phyloP scores from a whole-genome alignment of 2,329 filamentous ascomycete genomes.

The Pseudogymnoascus sp. region DNA sequence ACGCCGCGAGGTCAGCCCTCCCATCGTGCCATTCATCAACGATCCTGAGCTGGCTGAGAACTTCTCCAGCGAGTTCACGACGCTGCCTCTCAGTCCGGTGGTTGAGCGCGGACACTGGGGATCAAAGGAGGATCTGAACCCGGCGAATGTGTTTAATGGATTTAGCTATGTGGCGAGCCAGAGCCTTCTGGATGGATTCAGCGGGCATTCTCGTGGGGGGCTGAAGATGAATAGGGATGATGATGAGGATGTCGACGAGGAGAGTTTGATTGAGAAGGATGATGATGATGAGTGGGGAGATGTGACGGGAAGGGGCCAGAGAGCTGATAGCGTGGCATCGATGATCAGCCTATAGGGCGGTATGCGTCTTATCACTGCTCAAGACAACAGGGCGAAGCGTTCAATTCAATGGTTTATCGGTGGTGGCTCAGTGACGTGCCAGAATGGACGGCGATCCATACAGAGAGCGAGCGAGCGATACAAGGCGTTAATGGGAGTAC shows the following conservation, averaged over 20 bases:
- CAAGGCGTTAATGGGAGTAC: background rate
- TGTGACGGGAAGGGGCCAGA: background rate
- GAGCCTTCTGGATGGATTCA: conserved; percentile 24
- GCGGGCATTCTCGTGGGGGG: conserved; percentile 16
- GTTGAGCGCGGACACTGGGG: conserved; percentile 27
- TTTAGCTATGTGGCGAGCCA: conserved; percentile 30
- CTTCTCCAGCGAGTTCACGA: conserved; percentile 87
- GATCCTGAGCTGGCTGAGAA: conserved; percentile 96
- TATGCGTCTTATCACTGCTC: background rate
- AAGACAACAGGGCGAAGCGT: background rate
- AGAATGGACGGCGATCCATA: background rate
- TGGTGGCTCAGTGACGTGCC: background rate
- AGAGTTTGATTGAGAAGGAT: background rate
- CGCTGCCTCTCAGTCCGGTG: conserved; percentile 70
- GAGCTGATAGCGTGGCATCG: background rate
- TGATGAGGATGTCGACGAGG: conserved; percentile 4
- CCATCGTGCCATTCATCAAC: conserved; percentile 88
- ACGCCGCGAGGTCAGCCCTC: conserved; percentile 72
- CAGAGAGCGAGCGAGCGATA: background rate
- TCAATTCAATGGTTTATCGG: background rate
- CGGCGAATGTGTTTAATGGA: conserved; percentile 23
- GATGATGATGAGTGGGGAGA: background rate
- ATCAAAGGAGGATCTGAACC: conserved; percentile 17
- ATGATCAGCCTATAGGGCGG: background rate
- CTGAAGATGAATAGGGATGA: background rate